Evolutionary conservation across 2,329 filamentous ascomycete species (phyloP), one percentile per base, ranked within the genome.

Genomic region (Phyllosticta citribraziliensis): DNA sequence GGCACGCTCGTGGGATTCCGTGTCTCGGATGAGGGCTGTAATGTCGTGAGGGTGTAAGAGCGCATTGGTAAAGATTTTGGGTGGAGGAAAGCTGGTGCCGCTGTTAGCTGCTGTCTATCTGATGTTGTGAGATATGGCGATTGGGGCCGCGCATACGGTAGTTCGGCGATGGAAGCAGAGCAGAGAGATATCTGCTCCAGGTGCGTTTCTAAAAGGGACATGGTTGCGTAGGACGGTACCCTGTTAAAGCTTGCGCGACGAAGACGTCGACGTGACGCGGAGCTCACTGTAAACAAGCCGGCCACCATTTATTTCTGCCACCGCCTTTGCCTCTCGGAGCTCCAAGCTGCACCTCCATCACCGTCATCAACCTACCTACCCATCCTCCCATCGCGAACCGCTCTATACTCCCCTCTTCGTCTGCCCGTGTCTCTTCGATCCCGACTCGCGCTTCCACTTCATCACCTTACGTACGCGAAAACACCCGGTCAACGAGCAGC

Each of bases 51-150:
- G 86, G 61, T 88, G 86, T 56, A 97, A 85, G 50, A 99, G 82
- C 35, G 94, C 91, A 73, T 96, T 97, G 67, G 92, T 94, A 77
- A 97, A 99, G 70, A 94, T 91, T 69, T 90, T 95, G n/a, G 93
- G 90, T 1, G 84, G 84, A 51, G 90, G 90, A 68, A 97, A 97
- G 35, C 91, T 95, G 70, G 60, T 65, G 30, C 61, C 47, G 8
- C 50, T 20, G 24, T 40, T 1, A 62, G 58, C 52, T 52, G 47
- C 22, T 55, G 59, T 51, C 12, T 10, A 27, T 50, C 6, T 35
- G n/a, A 19, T 9, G 35, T 22, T n/a, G 14, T 22, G 22, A 22
- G 22, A 22, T 22, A 22, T 20, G 56, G 19, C 35, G 33, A n/a
- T 14, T n/a, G 10, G 14, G 19, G 25, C 11, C 14, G n/a, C n/a